phyloP scores from a whole-genome alignment of 2,329 filamentous ascomycete genomes.

The Pseudofabraea citricarpa region DNA sequence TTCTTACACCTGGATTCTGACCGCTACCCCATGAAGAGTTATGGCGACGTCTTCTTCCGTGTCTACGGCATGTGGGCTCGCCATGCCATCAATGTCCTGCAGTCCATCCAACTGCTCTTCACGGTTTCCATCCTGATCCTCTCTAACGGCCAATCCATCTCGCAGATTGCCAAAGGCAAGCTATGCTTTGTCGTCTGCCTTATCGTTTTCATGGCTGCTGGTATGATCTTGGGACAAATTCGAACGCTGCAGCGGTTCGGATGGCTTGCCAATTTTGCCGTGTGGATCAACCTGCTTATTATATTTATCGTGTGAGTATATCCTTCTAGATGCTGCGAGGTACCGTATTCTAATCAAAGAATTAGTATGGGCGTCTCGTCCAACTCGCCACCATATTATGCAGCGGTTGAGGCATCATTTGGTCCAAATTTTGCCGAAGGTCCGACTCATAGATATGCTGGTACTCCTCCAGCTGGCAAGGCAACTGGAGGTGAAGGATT shows the following conservation, averaged over 20 bases:
- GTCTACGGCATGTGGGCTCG: constrained; percentile 38
- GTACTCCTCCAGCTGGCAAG: constrained; percentile 35
- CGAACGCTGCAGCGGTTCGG: constrained; percentile 49
- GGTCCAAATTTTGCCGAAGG: constrained; percentile 24
- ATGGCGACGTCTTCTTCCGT: constrained; percentile 37
- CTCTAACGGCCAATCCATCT: constrained; percentile 47
- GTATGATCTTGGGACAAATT: constrained; percentile 50
- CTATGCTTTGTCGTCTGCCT: constrained; percentile 50
- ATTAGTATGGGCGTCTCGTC: constrained; percentile 46
- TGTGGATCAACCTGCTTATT: constrained; percentile 51
- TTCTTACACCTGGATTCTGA: constrained; percentile 20
- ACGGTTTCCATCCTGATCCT: constrained; percentile 49
- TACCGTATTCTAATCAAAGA: background rate
- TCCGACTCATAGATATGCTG: constrained; percentile 28
- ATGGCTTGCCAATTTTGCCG: constrained; percentile 49
- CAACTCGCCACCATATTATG: constrained; percentile 44
- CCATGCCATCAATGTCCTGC: constrained; percentile 42
- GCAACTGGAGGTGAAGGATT: constrained; percentile 39
- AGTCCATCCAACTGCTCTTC: constrained; percentile 43
- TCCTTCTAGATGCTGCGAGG: background rate
- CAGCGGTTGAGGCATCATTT: constrained; percentile 25
- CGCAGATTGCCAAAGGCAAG: constrained; percentile 42
- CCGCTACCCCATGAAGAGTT: constrained; percentile 19
- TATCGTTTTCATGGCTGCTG: constrained; percentile 43
- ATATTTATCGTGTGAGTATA: constrained; percentile 40